A percentile compares a stretch with the other conserved stretches of the same genome.
Evolutionary conservation across 1,139 yeast species (phyloP).

Genomic region (Suhomyces chickasaworum): DNA sequence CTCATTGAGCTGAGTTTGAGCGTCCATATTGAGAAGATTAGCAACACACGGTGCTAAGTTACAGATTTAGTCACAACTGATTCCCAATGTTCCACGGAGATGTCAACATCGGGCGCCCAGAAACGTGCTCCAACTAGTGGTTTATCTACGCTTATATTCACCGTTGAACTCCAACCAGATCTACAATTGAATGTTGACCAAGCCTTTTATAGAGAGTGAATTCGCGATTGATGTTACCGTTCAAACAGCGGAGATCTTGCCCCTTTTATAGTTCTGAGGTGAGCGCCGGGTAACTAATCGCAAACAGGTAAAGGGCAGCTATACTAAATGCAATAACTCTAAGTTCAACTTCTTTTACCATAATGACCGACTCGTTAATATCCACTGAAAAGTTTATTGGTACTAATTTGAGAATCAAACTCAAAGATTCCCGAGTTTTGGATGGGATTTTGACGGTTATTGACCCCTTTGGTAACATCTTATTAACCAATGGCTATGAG

Average conservation of each 20-base stretch:
- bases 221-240: slow-evolving; percentile 49
- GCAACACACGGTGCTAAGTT: neutral
- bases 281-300: slow-evolving; percentile 11
- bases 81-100: slow-evolving; percentile 52
- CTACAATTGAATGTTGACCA: slow-evolving; percentile 20
- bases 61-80: slow-evolving; percentile 54
- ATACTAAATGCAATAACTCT: neutral
- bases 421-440: slow-evolving; percentile 36
- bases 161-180: slow-evolving; percentile 25
- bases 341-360: neutral
- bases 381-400: slow-evolving; percentile 38
- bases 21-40: slow-evolving; percentile 16
- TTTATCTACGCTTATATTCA: slow-evolving; percentile 45
- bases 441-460: slow-evolving; percentile 46
- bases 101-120: slow-evolving; percentile 62
- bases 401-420: slow-evolving; percentile 29
- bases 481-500: slow-evolving; percentile 40
- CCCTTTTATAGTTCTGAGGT: neutral
- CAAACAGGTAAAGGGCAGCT: neutral
- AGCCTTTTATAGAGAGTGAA: slow-evolving; percentile 40
- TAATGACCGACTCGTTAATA: slow-evolving; percentile 5
- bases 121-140: slow-evolving; percentile 48
- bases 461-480: slow-evolving; percentile 50
- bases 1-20: slow-evolving; percentile 24
- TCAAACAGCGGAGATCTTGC: slow-evolving; percentile 6